phyloP scores from a whole-genome alignment of 2,329 filamentous ascomycete genomes.

The Onygenales sp. region DNA sequence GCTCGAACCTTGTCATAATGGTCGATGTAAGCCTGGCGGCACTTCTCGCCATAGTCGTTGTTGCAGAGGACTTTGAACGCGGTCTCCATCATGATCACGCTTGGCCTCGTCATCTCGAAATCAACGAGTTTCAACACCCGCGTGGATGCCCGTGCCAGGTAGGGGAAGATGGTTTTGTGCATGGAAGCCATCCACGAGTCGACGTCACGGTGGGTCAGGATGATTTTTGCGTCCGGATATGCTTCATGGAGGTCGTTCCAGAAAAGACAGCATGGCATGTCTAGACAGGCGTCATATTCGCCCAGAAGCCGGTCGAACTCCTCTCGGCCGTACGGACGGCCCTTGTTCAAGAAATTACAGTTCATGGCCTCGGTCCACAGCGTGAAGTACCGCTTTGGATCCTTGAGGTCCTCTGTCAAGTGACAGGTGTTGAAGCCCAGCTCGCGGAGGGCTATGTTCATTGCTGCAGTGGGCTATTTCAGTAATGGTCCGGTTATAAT shows the following conservation, averaged over 20 bases:
- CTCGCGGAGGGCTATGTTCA: slow-evolving; percentile 1
- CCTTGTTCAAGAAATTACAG: slow-evolving; percentile 21
- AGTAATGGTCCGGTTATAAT: neutral
- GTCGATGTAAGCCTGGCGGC: slow-evolving; percentile 52
- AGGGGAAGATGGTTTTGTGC: slow-evolving; percentile 3
- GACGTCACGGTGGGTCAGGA: slow-evolving; percentile 57
- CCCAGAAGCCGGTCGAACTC: slow-evolving; percentile 10
- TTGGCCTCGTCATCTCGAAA: slow-evolving; percentile 45
- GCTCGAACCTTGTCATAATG: slow-evolving; percentile 45
- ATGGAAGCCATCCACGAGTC: slow-evolving; percentile 50
- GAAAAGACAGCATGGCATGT: slow-evolving; percentile 31
- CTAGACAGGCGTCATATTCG: slow-evolving; percentile 4
- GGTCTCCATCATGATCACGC: slow-evolving; percentile 1
- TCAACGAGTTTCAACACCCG: neutral
- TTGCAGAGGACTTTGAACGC: slow-evolving; percentile 38
- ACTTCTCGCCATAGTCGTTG: slow-evolving; percentile 16
- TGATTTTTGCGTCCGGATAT: slow-evolving; percentile 64
- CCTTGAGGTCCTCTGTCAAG: slow-evolving; percentile 1
- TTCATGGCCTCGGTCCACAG: slow-evolving; percentile 6
- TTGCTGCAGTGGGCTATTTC: neutral
- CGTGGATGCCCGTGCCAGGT: slow-evolving; percentile 1
- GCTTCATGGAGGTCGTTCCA: slow-evolving; percentile 60
- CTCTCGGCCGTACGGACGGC: slow-evolving; percentile 20
- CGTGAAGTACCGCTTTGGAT: slow-evolving; percentile 1
- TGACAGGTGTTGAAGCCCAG: slow-evolving; percentile 1